These are phyloP conservation scores for Lolium multiflorum DNA, from an alignment of 176 grass and related monocot genomes.

Conservation along the genomic window DNA sequence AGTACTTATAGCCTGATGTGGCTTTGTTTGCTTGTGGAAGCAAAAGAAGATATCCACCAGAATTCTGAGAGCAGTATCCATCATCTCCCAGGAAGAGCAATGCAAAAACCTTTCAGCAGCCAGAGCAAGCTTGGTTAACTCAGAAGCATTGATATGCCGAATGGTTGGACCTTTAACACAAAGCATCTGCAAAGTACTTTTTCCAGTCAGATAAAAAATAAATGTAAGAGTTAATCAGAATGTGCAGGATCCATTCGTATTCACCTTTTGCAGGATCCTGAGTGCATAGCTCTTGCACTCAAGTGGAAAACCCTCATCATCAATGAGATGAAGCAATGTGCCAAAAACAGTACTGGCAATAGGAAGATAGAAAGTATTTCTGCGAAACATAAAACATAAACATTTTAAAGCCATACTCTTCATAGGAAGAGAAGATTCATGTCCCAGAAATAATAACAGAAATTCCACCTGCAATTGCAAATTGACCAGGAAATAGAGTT, in stretches of 20 bases:
- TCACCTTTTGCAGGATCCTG: slow-evolving; percentile 73
- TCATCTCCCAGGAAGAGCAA: slow-evolving; percentile 56
- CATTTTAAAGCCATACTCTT: slow-evolving; percentile 69
- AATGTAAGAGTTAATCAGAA: slow-evolving; percentile 35
- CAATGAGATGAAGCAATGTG: slow-evolving; percentile 52
- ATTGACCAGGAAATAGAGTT: slow-evolving; percentile 47
- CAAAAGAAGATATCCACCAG: slow-evolving; percentile 69
- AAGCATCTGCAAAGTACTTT: slow-evolving; percentile 56
- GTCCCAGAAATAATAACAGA: slow-evolving; percentile 61
- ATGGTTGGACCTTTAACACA: slow-evolving; percentile 40
- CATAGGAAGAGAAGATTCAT: slow-evolving; percentile 52
- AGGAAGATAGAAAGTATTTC: slow-evolving; percentile 46
- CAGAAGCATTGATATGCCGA: slow-evolving; percentile 35
- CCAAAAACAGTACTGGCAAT: slow-evolving; percentile 47
- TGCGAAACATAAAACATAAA: slow-evolving; percentile 63
- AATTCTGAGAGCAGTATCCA: slow-evolving; percentile 56
- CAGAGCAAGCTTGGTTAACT: slow-evolving; percentile 61
- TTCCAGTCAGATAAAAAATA: slow-evolving; percentile 44
- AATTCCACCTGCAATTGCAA: slow-evolving; percentile 70
- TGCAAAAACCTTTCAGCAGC: slow-evolving; percentile 48
- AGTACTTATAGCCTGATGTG: slow-evolving; percentile 26
- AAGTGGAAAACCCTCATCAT: slow-evolving; percentile 45
- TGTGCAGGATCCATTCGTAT: slow-evolving; percentile 9
- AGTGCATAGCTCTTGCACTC: slow-evolving; percentile 57
- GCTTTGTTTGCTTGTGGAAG: slow-evolving; percentile 41